Evolutionary conservation across 179 eudicot genomes (phyloP).

Genomic region (Vitellaria paradoxa): DNA sequence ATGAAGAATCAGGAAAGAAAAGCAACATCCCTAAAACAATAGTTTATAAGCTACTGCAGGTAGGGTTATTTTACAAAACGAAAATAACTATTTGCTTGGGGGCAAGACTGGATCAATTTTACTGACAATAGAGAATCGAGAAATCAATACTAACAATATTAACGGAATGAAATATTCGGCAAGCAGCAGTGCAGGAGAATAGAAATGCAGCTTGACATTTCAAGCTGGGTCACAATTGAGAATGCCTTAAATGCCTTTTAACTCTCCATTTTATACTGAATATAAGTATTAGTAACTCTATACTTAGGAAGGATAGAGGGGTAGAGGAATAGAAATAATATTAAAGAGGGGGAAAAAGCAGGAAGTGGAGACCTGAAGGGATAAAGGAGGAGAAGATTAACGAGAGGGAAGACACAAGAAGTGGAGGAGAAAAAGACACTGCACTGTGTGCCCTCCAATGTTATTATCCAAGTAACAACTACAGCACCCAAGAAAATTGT

Average conservation of each 20-base stretch:
- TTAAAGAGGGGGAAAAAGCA: no score
- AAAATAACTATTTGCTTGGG: background rate
- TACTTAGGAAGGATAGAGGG: background rate
- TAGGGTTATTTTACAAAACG: background rate
- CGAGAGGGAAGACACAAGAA: no score
- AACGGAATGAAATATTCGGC: background rate
- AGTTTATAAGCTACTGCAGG: background rate
- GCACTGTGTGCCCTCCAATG: no score
- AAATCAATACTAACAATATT: background rate
- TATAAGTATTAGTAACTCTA: background rate
- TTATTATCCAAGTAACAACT: no score
- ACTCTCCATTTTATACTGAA: background rate
- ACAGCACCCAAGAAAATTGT: no score
- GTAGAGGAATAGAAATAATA: no score
- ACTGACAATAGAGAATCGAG: no score
- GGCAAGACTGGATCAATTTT: background rate
- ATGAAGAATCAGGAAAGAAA: background rate
- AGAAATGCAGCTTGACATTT: background rate
- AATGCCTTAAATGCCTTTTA: background rate
- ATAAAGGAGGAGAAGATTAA: no score
- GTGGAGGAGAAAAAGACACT: no score
- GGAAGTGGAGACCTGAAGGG: no score
- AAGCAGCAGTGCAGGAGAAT: background rate
- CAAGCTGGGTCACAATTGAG: background rate
- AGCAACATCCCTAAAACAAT: background rate